Base-by-base conservation (phyloP, 2,329 filamentous ascomycete genomes). In the Pseudomassariella vexata region DNA sequence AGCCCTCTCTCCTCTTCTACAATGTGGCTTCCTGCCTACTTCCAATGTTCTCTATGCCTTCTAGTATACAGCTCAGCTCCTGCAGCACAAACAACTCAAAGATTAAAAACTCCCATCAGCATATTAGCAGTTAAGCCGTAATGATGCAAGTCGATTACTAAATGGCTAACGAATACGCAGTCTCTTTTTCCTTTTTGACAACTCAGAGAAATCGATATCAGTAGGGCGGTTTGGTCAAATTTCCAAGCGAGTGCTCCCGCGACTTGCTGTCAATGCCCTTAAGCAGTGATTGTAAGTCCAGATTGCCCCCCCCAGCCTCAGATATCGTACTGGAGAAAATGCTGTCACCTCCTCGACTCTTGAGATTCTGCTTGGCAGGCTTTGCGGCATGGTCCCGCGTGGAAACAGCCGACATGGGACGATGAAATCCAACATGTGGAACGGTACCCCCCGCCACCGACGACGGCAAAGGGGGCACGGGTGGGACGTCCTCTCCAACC, bases 391-490 rank as follows among this genome's bases (percentile, higher is more conserved):
- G 46, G 18, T 67, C 60, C 27, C 60, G 60, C 8, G 53, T 52
- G 3, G 56, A 50, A 10, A 53, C 42, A 32, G 35, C 55, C 41
- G 30, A 39, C 34, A 34, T 45, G 36, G 32, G 50, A 38, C 39
- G 53, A 29, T 14, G 47, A 40, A 30, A 42, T n/a, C 28, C 34
- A 19, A 42, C 39, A 10, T 37, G 38, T 14, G 45, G 37, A 21
- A 39, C 36, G 11, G 44, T 40, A 30, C 41, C 48, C 10, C 47
- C 50, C 9, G 40, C 32, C 15, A 53, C 42, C 2, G 48, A 47
- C 3, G 43, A 53, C 12, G 72, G 73, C 40, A 78, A 50, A 2
- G 71, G 71, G 5, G 73, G 73, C 9, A 78, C 73, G 0, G 73
- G 73, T 4, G 73, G 73, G 6, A 76, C 69, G 0, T 50, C 47